These are phyloP conservation scores for Dactylella cylindrospora DNA, from an alignment of 2,329 filamentous ascomycete species.

Conservation along the genomic window DNA sequence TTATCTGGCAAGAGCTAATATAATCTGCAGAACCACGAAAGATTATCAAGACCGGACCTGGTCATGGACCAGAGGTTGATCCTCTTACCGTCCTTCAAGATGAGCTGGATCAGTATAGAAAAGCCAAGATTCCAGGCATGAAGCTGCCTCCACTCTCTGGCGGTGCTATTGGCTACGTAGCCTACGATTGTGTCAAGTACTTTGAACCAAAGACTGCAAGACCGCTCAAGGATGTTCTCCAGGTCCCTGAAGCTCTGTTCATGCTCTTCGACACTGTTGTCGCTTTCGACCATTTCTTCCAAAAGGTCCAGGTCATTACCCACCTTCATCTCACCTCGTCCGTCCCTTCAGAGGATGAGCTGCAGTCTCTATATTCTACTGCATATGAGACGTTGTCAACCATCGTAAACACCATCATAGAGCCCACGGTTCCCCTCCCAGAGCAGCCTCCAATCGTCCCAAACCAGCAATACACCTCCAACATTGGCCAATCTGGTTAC, in stretches of 20 bases:
- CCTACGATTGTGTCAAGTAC: constrained; percentile 95
- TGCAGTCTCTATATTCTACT: constrained; percentile 56
- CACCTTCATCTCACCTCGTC: constrained; percentile 72
- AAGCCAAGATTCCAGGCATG: constrained; percentile 79
- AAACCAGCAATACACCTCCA: constrained; percentile 80
- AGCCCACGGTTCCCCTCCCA: constrained; percentile 64
- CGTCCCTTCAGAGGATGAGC: constrained; percentile 56
- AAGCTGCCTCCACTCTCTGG: constrained; percentile 82
- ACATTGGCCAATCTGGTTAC: constrained; percentile 86
- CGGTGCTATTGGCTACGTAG: constrained; percentile 92
- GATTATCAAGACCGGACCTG: constrained; percentile 81
- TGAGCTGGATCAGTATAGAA: constrained; percentile 75
- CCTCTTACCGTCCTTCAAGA: constrained; percentile 79
- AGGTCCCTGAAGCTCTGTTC: constrained; percentile 90
- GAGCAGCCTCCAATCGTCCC: constrained; percentile 71
- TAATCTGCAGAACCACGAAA: constrained; percentile 63
- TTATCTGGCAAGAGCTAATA: neutral
- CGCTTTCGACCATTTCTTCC: constrained; percentile 91
- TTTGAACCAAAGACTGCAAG: constrained; percentile 96
- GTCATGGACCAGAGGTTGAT: constrained; percentile 80
- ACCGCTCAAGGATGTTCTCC: constrained; percentile 80
- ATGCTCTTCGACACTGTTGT: constrained; percentile 96
- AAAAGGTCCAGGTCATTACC: constrained; percentile 88
- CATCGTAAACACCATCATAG: constrained; percentile 29
- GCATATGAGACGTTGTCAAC: constrained; percentile 17